phyloP scores from a whole-genome alignment of 225 moss, liverwort and hornwort species.

The Pseudisothecium myosuroides region DNA sequence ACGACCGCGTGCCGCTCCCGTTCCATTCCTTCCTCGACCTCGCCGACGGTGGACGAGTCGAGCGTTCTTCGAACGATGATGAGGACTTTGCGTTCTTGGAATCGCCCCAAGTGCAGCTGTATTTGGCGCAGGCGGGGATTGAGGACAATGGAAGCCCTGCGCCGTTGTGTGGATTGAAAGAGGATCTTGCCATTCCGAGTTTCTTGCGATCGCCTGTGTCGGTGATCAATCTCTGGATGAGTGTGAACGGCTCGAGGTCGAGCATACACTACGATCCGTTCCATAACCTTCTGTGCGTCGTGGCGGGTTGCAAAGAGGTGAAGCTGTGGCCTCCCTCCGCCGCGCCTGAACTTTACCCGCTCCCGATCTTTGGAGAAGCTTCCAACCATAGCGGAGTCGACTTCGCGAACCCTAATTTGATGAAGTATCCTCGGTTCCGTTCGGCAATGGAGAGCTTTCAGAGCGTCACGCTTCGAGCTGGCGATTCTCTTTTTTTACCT shows the following conservation, averaged over 20 bases:
- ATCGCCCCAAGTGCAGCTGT: constrained; percentile 26
- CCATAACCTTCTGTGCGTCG: constrained; percentile 83
- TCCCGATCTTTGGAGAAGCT: constrained; percentile 68
- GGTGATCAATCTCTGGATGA: constrained; percentile 94
- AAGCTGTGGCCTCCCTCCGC: constrained; percentile 85
- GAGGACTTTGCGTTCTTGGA: not conserved
- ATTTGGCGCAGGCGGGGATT: constrained; percentile 69
- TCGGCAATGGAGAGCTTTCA: constrained; percentile 24
- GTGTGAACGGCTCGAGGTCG: constrained; percentile 74
- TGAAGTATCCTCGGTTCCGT: constrained; percentile 46
- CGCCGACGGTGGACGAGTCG: not conserved
- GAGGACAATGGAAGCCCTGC: not conserved
- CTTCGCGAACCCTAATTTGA: constrained; percentile 59
- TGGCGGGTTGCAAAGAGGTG: constrained; percentile 70
- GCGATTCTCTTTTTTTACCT: constrained; percentile 80
- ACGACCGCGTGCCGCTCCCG: constrained; percentile 53
- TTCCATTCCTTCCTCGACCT: constrained; percentile 62
- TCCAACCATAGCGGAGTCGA: constrained; percentile 91
- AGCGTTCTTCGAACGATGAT: not conserved
- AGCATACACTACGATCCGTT: constrained; percentile 96
- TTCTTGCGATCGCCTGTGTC: constrained; percentile 30
- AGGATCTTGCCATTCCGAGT: constrained; percentile 32
- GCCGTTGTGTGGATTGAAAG: constrained; percentile 42
- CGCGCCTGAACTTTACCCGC: constrained; percentile 66
- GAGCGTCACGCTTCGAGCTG: constrained; percentile 31